These are phyloP conservation scores for Aquilaria yunnanensis DNA, from an alignment of 345 rosid genomes.

Conservation along the genomic window DNA sequence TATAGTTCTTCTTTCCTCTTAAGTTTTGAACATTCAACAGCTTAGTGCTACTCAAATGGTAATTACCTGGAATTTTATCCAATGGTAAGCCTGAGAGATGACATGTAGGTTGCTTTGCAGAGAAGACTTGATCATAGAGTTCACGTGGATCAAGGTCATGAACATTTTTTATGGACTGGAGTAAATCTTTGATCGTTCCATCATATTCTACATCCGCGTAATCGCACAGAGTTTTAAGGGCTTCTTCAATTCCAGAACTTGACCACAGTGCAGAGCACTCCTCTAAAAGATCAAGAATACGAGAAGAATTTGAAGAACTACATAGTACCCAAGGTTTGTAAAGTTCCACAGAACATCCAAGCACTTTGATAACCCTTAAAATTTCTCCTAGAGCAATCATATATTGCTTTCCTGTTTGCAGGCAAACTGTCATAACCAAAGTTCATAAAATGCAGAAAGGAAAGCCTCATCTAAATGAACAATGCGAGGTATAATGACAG, in stretches of 20 bases:
- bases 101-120: slow-evolving; percentile 47
- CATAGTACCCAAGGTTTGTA: slow-evolving; percentile 74
- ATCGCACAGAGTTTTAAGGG: slow-evolving; percentile 39
- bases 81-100: slow-evolving; percentile 46
- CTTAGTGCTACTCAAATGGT: slow-evolving; percentile 2
- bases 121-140: slow-evolving; percentile 38
- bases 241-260: slow-evolving; percentile 70
- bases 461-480: neutral
- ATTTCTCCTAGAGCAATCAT: slow-evolving; percentile 73
- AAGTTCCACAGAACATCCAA: slow-evolving; percentile 50
- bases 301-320: slow-evolving; percentile 27
- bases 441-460: neutral
- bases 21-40: neutral
- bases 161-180: slow-evolving; percentile 42
- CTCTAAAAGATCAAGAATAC: slow-evolving; percentile 33
- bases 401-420: slow-evolving; percentile 51
- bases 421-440: slow-evolving; percentile 4
- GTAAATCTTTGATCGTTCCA: slow-evolving; percentile 24
- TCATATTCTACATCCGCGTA: slow-evolving; percentile 19
- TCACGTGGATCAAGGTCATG: slow-evolving; percentile 33
- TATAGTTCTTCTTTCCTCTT: neutral
- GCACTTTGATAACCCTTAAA: slow-evolving; percentile 63
- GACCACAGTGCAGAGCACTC: slow-evolving; percentile 65
- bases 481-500: neutral
- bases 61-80: slow-evolving; percentile 50